Base-by-base conservation (phyloP, 495 filamentous ascomycete genomes). In the Aspergillus avenaceus region DNA sequence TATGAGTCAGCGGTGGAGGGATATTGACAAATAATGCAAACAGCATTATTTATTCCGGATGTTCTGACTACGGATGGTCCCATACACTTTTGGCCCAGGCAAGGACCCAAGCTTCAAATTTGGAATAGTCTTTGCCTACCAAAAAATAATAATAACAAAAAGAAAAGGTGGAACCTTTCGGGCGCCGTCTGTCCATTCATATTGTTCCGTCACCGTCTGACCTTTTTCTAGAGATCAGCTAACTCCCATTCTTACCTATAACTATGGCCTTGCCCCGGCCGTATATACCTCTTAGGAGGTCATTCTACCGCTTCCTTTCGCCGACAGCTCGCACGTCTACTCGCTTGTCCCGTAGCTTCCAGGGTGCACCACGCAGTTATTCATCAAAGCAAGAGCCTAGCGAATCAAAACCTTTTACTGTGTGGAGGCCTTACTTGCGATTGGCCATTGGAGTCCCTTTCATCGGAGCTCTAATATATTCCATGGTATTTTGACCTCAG, bases 381-480 rank as follows among this genome's bases (percentile, higher is more conserved):
- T 61, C 62, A 2, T 63, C 69, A 1, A 62, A 62, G 24, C 56
- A 66, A 28, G 53, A 51, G 3, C 48, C 60, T 5, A 55, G 44
- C 21, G 47, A 60, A 28, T 48, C 59, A 8, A 60, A 66, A 41
- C 53, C 59, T 11, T 74, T 72, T 41, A 73, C 67, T 11, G 76
- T 81, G 9, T 75, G 65, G 63, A 61, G 71, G 43, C 79, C 79
- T 7, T 77, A 80, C 49, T 62, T 76, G 40, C 77, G 84, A 41
- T 66, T 88, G 16, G 72, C 77, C 8, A 56, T 87, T 47, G 83
- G 82, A 11, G 58, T 86, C 23, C 75, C 85, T 6, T 80, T 87
- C 61, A 77, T 84, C 49, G 70, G 77, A 31, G 70, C 79, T 26
- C 59, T 88, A 28, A 73, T 85, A 18, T 87, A 86, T 67, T 84